Conservation (phyloP, 2,329 filamentous ascomycete genomes). For the Fusarium sp. region DNA sequence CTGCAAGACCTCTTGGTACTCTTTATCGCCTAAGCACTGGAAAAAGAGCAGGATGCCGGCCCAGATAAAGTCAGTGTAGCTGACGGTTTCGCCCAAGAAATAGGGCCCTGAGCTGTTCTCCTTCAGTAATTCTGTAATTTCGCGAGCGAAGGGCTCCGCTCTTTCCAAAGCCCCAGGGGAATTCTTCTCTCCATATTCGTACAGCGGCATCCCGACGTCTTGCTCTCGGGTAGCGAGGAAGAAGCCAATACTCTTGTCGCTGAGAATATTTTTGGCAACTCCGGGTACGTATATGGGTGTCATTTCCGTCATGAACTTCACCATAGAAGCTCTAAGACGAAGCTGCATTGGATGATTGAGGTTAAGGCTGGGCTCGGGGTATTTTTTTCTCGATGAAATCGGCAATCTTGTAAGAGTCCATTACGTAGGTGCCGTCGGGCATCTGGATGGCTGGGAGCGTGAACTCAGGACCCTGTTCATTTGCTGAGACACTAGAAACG, state of each 20-base stretch:
- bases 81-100: conserved; percentile 66
- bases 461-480: conserved; percentile 6
- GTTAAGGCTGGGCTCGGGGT: conserved; percentile 61
- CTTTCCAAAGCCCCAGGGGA: conserved; percentile 24
- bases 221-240: conserved; percentile 19
- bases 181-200: conserved; percentile 28
- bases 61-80: conserved; percentile 70
- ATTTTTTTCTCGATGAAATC: conserved; percentile 65
- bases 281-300: conserved; percentile 31
- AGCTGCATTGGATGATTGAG: conserved; percentile 15
- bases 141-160: conserved; percentile 28
- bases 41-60: conserved; percentile 60
- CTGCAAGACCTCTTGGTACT: conserved; percentile 29
- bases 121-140: conserved; percentile 21
- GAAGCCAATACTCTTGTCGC: conserved; percentile 33
- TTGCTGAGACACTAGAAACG: conserved; percentile 19
- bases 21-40: conserved; percentile 23
- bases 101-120: conserved; percentile 64
- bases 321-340: conserved; percentile 15
- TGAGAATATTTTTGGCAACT: conserved; percentile 19
- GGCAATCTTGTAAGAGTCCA: conserved; percentile 74
- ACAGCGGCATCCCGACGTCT: conserved; percentile 34
- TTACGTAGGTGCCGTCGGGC: conserved; percentile 67
- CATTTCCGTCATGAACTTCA: conserved; percentile 30
- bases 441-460: conserved; percentile 64